Conservation (phyloP, 306 rosid genomes). For the Prunus padus region DNA sequence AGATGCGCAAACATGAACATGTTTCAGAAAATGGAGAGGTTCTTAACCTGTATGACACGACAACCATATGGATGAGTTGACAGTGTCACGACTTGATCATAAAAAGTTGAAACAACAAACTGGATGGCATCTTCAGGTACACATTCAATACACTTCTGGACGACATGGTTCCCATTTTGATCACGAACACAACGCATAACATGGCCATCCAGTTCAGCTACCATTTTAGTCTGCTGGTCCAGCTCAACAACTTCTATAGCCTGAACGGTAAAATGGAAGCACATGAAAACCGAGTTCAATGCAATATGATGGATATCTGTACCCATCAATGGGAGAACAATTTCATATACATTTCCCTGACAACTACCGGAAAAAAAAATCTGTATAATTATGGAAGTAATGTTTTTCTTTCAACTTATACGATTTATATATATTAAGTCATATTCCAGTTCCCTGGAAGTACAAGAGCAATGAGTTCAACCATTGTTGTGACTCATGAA, state of each 20-base stretch:
- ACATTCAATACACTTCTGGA: conserved; percentile 96
- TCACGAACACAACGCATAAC: conserved; percentile 97
- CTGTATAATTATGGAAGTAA: background rate
- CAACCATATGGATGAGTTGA: conserved; percentile 99
- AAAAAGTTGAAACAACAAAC: conserved; percentile 82
- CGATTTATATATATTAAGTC: background rate
- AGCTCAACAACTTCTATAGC: conserved; percentile 92
- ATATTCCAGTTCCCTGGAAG: background rate
- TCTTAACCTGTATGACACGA: conserved; percentile 83
- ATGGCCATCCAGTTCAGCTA: conserved; percentile 79
- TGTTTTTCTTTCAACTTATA: background rate
- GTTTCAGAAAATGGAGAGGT: background rate
- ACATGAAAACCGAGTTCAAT: background rate
- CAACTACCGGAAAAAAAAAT: background rate
- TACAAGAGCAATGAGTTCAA: background rate
- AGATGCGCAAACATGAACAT: background rate
- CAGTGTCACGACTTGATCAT: conserved; percentile 83
- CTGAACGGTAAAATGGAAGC: conserved; percentile 33
- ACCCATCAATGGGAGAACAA: background rate
- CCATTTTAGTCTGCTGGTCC: conserved; percentile 89
- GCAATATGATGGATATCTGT: background rate
- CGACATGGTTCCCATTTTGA: conserved; percentile 97
- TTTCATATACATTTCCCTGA: background rate
- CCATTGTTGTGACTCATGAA: background rate
- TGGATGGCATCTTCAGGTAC: conserved; percentile 82